Conservation (phyloP, 208 protist species). For the Trypanosoma boissoni region DNA sequence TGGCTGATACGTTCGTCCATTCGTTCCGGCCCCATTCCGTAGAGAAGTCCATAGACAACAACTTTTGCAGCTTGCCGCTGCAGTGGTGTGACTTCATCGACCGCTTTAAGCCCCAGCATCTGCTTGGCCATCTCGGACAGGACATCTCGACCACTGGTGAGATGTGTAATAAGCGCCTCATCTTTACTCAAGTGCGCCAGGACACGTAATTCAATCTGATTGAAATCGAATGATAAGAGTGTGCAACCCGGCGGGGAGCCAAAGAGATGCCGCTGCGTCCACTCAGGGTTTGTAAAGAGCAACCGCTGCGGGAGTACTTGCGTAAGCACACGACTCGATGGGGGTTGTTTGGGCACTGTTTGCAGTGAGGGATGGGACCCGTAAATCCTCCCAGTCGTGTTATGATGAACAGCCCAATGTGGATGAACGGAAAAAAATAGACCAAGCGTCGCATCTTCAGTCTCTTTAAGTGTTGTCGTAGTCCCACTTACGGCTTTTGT, state of each 20-base stretch:
- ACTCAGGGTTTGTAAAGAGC: constrained; percentile 33
- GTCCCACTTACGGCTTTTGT: not conserved
- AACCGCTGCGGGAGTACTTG: not conserved
- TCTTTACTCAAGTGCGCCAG: constrained; percentile 77
- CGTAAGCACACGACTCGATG: not conserved
- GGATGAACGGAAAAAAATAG: constrained; percentile 73
- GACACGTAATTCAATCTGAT: constrained; percentile 82
- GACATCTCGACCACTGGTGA: constrained; percentile 44
- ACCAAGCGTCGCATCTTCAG: not conserved
- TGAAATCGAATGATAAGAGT: constrained; percentile 77
- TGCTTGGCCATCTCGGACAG: constrained; percentile 42
- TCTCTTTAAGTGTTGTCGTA: not conserved
- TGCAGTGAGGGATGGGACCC: constrained; percentile 64
- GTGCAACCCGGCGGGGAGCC: constrained; percentile 56
- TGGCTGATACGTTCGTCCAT: constrained; percentile 48
- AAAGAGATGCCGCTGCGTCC: constrained; percentile 70
- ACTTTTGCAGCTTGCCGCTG: constrained; percentile 69
- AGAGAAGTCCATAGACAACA: constrained; percentile 88
- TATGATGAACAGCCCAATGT: constrained; percentile 53
- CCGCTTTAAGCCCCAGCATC: constrained; percentile 26
- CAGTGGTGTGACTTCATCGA: constrained; percentile 28
- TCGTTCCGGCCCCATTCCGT: constrained; percentile 78
- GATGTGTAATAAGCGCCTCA: constrained; percentile 40
- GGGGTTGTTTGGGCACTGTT: constrained; percentile 48
- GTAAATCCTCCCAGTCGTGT: constrained; percentile 62